phyloP scores from a whole-genome alignment of 1,284 basidiomycete species.

The Blastosporella zonata region DNA sequence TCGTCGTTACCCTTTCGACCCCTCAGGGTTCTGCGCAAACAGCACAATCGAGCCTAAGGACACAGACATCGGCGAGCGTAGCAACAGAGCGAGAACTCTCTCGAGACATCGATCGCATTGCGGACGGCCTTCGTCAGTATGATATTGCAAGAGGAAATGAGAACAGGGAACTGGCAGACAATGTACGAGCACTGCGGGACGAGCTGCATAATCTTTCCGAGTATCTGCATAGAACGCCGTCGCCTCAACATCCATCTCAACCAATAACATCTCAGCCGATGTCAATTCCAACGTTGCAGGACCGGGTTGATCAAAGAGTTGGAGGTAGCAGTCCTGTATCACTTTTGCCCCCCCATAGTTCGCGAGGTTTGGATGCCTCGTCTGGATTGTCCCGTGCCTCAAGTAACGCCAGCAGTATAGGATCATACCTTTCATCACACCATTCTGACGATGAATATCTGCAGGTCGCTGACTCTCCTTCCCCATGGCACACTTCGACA shows the following conservation, averaged over 20 bases:
- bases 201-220: conserved; percentile 59
- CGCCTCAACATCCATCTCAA: conserved; percentile 18
- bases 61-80: conserved; percentile 40
- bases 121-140: conserved; percentile 61
- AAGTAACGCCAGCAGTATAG: conserved; percentile 48
- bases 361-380: conserved; percentile 22
- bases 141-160: conserved; percentile 59
- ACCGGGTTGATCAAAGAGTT: conserved; percentile 27
- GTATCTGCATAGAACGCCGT: conserved; percentile 36
- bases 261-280: conserved; percentile 5
- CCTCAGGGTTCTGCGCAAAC: conserved; percentile 61
- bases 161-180: conserved; percentile 55
- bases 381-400: conserved; percentile 39
- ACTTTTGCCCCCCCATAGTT: conserved; percentile 22
- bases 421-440: conserved; percentile 68
- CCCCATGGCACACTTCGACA: conserved; percentile 16
- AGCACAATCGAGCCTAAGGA: conserved; percentile 51
- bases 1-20: conserved; percentile 60
- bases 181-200: conserved; percentile 58
- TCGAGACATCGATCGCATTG: conserved; percentile 64
- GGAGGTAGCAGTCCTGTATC: conserved; percentile 30
- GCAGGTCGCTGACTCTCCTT: conserved; percentile 18
- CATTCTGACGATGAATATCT: conserved; percentile 64
- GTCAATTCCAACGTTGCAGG: too few relatives aligned
- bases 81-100: conserved; percentile 45